Conservation (phyloP, 2,329 filamentous ascomycete species). For the Verticillium dahliae region DNA sequence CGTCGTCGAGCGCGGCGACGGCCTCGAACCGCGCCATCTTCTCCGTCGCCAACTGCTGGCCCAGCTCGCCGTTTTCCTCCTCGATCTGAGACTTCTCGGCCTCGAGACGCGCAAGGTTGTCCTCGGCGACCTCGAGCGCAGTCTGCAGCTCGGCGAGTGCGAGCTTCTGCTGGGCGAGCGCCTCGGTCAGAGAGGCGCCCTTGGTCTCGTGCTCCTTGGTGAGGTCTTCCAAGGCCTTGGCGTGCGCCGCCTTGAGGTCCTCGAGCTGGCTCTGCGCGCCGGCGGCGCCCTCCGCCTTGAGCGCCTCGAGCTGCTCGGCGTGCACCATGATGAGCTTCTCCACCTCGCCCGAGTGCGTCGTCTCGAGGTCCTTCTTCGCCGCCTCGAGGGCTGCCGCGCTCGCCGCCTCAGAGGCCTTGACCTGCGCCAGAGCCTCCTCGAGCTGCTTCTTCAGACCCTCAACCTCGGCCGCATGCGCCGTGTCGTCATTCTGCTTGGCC, state of each 20-base stretch:
- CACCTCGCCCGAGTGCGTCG: conserved; percentile 38
- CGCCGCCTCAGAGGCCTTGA: conserved; percentile 28
- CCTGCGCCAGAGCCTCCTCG: conserved; percentile 20
- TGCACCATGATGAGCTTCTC: conserved; percentile 38
- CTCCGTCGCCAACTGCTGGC: conserved; percentile 48
- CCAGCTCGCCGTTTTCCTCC: conserved; percentile 41
- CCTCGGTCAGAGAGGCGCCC: conserved; percentile 18
- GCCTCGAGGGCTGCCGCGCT: conserved; percentile 38
- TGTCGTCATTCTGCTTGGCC: conserved; percentile 23
- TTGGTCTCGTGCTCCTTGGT: conserved; percentile 31
- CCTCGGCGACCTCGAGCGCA: conserved; percentile 26
- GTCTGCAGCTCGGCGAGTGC: conserved; percentile 22
- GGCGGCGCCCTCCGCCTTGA: conserved; percentile 30
- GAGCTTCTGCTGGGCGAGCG: conserved; percentile 22
- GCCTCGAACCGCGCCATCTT: conserved; percentile 56
- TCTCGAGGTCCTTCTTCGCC: conserved; percentile 36
- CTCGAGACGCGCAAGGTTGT: conserved; percentile 21
- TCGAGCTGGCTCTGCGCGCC: conserved; percentile 35
- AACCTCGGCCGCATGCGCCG: conserved; percentile 27
- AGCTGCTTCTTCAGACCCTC: conserved; percentile 26
- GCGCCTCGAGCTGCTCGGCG: conserved; percentile 30
- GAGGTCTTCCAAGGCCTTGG: conserved; percentile 31
- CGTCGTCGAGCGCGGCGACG: conserved; percentile 54
- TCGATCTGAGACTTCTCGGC: conserved; percentile 28
- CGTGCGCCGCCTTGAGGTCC: conserved; percentile 28